These are phyloP conservation scores for Cryomyces minteri DNA, from an alignment of 495 filamentous ascomycete species.

Conservation along the genomic window DNA sequence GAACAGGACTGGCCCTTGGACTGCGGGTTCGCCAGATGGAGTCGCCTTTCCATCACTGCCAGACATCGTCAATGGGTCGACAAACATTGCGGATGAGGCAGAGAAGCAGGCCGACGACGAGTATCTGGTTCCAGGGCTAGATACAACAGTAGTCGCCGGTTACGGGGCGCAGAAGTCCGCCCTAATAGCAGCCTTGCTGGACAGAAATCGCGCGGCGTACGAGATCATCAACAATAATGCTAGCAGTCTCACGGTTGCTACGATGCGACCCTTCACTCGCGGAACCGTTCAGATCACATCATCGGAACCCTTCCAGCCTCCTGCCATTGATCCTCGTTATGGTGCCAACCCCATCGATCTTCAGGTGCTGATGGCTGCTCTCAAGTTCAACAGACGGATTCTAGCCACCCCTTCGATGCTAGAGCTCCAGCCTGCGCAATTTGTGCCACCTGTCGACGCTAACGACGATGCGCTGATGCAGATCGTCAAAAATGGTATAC, in stretches of 20 bases:
- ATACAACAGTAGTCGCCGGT: conserved; percentile 22
- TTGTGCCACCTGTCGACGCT: conserved; percentile 2
- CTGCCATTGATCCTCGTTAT: conserved; percentile 14
- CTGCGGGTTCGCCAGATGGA: conserved; percentile 20
- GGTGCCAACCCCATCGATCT: conserved; percentile 25
- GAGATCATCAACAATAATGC: conserved; percentile 25
- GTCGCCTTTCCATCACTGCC: conserved; percentile 24
- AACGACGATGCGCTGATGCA: conserved; percentile 1
- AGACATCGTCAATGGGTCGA: conserved; percentile 9
- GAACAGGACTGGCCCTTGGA: conserved; percentile 21
- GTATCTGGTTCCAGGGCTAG: conserved; percentile 18
- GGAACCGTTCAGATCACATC: conserved; percentile 9
- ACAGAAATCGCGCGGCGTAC: conserved; percentile 19
- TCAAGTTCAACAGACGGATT: conserved; percentile 20
- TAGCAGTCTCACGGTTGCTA: conserved; percentile 13
- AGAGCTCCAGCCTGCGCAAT: conserved; percentile 14
- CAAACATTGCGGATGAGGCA: conserved; percentile 10
- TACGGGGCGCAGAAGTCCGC: conserved; percentile 20
- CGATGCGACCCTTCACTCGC: conserved; percentile 14
- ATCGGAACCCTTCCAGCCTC: conserved; percentile 6
- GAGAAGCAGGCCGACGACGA: conserved; percentile 6
- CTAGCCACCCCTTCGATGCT: conserved; percentile 19
- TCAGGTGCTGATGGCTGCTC: conserved; percentile 19
- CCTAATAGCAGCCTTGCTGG: conserved; percentile 15
- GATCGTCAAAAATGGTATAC: background rate